phyloP scores from a whole-genome alignment of 306 rosid species.

The Vigna angularis region DNA sequence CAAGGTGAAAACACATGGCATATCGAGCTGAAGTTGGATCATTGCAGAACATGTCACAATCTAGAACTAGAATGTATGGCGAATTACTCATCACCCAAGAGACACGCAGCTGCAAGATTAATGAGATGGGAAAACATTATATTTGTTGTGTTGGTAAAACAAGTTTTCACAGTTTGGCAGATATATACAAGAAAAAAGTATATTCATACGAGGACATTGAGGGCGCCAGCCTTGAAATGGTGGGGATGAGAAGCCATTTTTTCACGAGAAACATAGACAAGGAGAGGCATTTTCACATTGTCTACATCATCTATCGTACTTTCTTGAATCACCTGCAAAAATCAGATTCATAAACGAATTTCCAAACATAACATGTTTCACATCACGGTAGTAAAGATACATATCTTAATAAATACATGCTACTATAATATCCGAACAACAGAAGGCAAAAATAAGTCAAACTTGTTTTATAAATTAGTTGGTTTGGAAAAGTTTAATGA shows the following conservation, averaged over 20 bases:
- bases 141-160: slow-evolving; percentile 28
- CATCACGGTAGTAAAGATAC: not conserved
- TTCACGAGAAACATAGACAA: slow-evolving; percentile 73
- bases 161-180: slow-evolving; percentile 22
- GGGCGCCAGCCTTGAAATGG: slow-evolving; percentile 83
- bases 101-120: slow-evolving; percentile 61
- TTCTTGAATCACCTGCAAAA: slow-evolving; percentile 53
- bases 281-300: slow-evolving; percentile 53
- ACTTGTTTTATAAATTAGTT: too few species aligned
- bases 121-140: slow-evolving; percentile 4
- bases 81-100: slow-evolving; percentile 75
- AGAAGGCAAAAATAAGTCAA: too few species aligned
- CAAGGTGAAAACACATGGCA: slow-evolving; percentile 84
- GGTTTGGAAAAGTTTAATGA: too few species aligned
- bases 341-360: slow-evolving; percentile 2
- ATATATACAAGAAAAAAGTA: not conserved
- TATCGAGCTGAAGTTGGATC: slow-evolving; percentile 69
- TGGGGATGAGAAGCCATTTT: slow-evolving; percentile 57
- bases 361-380: not conserved
- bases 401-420: too few species aligned
- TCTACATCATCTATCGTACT: slow-evolving; percentile 30
- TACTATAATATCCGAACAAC: too few species aligned
- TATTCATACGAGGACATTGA: slow-evolving; percentile 65
- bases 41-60: slow-evolving; percentile 84
- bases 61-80: slow-evolving; percentile 67